These are phyloP conservation scores for Hawksworthiomyces lignivorus DNA, from an alignment of 2,329 filamentous ascomycete genomes.

Conservation along the genomic window DNA sequence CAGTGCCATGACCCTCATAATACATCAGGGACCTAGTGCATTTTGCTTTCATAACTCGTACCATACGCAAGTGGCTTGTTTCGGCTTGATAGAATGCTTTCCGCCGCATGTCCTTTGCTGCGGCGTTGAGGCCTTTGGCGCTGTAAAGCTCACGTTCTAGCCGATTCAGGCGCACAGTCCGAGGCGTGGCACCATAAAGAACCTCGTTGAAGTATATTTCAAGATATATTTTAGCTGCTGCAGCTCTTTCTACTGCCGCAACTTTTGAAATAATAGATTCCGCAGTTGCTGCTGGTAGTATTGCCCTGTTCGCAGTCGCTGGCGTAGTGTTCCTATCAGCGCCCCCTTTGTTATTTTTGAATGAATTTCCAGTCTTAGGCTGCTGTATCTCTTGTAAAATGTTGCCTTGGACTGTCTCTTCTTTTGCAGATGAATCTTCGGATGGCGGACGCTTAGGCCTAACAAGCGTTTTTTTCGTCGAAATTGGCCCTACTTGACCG, in stretches of 20 bases:
- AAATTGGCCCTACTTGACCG: too few species aligned
- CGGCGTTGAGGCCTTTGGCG: constrained; percentile 40
- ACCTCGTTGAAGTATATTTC: constrained; percentile 78
- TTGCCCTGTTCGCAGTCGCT: not conserved
- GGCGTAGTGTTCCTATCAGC: too few species aligned
- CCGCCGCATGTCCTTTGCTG: constrained; percentile 47
- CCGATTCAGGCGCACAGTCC: constrained; percentile 52
- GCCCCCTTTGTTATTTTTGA: too few species aligned
- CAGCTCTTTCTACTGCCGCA: constrained; percentile 65
- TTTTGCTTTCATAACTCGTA: constrained; percentile 56
- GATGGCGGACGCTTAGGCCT: too few species aligned
- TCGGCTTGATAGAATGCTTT: constrained; percentile 59
- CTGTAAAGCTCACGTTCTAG: constrained; percentile 57
- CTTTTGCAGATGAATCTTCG: too few species aligned
- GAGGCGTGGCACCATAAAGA: constrained; percentile 47
- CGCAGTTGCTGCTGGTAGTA: not conserved
- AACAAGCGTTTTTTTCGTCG: too few species aligned
- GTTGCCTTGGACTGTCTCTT: too few species aligned
- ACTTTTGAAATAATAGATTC: constrained; percentile 27
- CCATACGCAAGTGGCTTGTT: constrained; percentile 66
- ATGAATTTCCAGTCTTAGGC: too few species aligned
- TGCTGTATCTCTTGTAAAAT: too few species aligned
- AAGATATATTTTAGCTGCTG: constrained; percentile 77
- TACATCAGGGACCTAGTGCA: constrained; percentile 1
- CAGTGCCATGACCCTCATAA: not conserved